Conservation (phyloP, 192 early-diverging fungal genomes). For the Backusella westeae region DNA sequence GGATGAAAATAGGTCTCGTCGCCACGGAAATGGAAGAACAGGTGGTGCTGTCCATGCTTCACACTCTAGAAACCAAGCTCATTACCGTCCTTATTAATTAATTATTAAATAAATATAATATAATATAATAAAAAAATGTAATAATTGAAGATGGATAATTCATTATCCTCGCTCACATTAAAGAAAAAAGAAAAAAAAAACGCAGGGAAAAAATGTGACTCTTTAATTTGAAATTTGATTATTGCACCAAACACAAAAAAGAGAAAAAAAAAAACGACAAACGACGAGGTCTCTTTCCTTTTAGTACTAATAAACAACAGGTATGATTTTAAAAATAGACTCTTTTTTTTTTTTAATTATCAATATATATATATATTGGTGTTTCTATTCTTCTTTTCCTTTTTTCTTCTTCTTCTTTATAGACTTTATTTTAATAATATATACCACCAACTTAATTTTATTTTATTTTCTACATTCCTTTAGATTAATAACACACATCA, state of each 20-base stretch:
- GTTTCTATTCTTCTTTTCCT: neutral
- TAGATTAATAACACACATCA: constrained; percentile 7
- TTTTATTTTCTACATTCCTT: constrained; percentile 21
- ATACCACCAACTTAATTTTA: neutral
- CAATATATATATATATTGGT: neutral
- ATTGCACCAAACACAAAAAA: constrained; percentile 8
- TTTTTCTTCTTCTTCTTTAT: constrained; percentile 6
- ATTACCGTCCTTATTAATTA: constrained; percentile 42
- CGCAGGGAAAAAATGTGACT: neutral
- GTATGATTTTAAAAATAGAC: constrained; percentile 5
- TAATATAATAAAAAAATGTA: neutral
- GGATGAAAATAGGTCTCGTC: constrained; percentile 28
- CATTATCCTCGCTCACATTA: neutral
- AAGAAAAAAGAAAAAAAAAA: neutral
- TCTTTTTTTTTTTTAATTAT: neutral
- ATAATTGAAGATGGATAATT: neutral
- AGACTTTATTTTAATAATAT: constrained; percentile 1
- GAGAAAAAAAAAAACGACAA: neutral
- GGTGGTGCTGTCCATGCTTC: constrained; percentile 40
- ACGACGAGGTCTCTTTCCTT: constrained; percentile 5
- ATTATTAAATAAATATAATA: neutral
- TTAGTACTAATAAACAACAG: neutral
- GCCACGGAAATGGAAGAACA: constrained; percentile 32
- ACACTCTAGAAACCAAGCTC: constrained; percentile 35
- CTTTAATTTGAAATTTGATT: neutral